Percentiles rank a stretch among this genome's conserved stretches.
Conservation (phyloP, 2,329 filamentous ascomycete genomes). For the Aspergillus sp. region DNA sequence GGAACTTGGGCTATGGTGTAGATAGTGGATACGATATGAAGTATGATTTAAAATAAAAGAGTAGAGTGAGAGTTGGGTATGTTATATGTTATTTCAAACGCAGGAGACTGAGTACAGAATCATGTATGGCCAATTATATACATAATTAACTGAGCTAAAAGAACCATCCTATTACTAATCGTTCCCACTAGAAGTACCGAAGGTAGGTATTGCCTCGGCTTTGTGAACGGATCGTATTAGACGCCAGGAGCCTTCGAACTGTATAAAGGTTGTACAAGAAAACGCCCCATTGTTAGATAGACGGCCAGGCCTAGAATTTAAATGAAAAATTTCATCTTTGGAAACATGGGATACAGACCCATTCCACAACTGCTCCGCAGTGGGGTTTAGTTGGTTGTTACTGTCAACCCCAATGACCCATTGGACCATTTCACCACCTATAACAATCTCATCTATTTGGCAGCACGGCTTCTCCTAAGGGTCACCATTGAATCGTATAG, state of each 20-base stretch:
- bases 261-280: neutral
- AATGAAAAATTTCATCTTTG: neutral
- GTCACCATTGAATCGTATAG: slow-evolving; percentile 66
- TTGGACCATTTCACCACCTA: neutral
- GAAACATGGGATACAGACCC: neutral
- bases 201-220: too few species aligned
- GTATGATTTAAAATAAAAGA: too few species aligned
- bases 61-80: too few species aligned
- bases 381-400: neutral
- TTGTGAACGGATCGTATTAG: neutral
- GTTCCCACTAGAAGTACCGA: too few species aligned
- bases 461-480: slow-evolving; percentile 30
- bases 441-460: slow-evolving; percentile 27
- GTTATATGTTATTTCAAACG: too few species aligned
- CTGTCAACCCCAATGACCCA: neutral
- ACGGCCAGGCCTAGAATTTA: neutral
- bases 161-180: too few species aligned
- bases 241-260: neutral
- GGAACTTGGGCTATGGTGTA: too few species aligned
- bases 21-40: too few species aligned
- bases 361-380: slow-evolving; percentile 2
- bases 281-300: neutral
- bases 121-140: too few species aligned
- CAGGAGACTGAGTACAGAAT: too few species aligned
- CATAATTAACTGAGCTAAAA: too few species aligned